Evolutionary conservation across 169 alveolate species (phyloP).

Genomic region (Plasmodium blacklocki): DNA sequence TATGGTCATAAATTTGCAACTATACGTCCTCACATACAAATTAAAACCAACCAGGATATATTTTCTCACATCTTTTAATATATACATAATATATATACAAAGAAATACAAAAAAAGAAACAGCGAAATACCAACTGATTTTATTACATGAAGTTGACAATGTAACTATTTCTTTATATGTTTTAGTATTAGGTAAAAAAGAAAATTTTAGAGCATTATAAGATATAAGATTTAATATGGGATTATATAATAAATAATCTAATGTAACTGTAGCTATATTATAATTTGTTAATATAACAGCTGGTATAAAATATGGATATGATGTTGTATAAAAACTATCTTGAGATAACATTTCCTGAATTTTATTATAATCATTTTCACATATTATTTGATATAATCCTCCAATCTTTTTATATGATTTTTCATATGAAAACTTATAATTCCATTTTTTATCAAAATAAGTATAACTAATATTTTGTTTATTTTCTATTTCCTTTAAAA

Average conservation of each 20-base stretch:
- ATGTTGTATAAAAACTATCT: slow-evolving; percentile 57
- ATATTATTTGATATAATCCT: slow-evolving; percentile 79
- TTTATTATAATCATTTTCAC: slow-evolving; percentile 76
- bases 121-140: slow-evolving; percentile 10
- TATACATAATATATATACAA: slow-evolving; percentile 10
- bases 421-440: slow-evolving; percentile 35
- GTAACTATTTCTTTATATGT: slow-evolving; percentile 64
- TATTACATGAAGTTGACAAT: slow-evolving; percentile 29
- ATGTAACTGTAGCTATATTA: slow-evolving; percentile 75
- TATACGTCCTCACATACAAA: slow-evolving; percentile 29
- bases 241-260: slow-evolving; percentile 80
- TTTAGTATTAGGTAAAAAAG: slow-evolving; percentile 72
- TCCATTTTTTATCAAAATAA: slow-evolving; percentile 39
- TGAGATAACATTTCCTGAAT: slow-evolving; percentile 77
- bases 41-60: slow-evolving; percentile 36
- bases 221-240: slow-evolving; percentile 76
- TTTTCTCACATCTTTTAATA: slow-evolving; percentile 24
- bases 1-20: slow-evolving; percentile 17
- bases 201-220: slow-evolving; percentile 73
- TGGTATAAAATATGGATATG: slow-evolving; percentile 82
- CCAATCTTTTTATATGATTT: slow-evolving; percentile 74
- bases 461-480: slow-evolving; percentile 22
- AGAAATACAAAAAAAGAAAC: slow-evolving; percentile 42
- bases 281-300: slow-evolving; percentile 79
- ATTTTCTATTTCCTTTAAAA: slow-evolving; percentile 47